Base-by-base conservation (phyloP, 2,329 filamentous ascomycete species). In the Aureobasidium sp. region DNA sequence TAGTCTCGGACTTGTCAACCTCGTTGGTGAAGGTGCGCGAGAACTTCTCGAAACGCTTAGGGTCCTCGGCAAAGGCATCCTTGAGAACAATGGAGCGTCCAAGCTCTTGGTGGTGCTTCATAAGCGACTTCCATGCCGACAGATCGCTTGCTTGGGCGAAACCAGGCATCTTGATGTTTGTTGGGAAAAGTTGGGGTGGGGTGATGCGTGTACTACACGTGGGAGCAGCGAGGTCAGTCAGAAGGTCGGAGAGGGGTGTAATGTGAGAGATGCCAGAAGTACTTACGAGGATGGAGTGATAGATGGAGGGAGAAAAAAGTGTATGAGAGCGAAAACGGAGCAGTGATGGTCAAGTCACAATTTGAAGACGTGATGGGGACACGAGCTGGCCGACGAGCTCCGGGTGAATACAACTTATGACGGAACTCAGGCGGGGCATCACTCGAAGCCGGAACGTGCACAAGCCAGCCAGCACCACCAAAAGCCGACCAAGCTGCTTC, bases 21-120 rank as follows among this genome's bases (percentile, higher is more conserved):
- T 83, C 76, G 77, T 90, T 92, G 69, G 83, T 80, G 77, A 97
- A 96, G 71, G 84, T 90, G 75, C 87, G 89, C 74, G 86, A 89
- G 81, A 96, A 92, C 78, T 94, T 96, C 72, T 87, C 78, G 81
- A 97, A 97, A 66, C 94, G 91, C 73, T 89, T 75, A 54, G 91
- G 86, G 75, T 99, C 92, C 69, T 89, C 85, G 71, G 88, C 82
- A 77, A 97, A 97, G 73, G 89, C 89, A 66, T 96, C 89, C 79
- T 94, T 96, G 67, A 97, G 83, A 66, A 95, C 86, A 72, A 97
- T 92, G 73, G 86, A 86, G 79, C 91, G 91, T 72, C 90, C 91
- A 48, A 92, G 84, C 64, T 81, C 82, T 76, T 89, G 86, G 78
- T 93, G 90, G 78, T 97, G 91, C 70, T 89, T 82, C 78, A 94